Evolutionary conservation across 116 monocot species (phyloP), one percentile per base, ranked within the genome.

Genomic region (Thalassia testudinum): DNA sequence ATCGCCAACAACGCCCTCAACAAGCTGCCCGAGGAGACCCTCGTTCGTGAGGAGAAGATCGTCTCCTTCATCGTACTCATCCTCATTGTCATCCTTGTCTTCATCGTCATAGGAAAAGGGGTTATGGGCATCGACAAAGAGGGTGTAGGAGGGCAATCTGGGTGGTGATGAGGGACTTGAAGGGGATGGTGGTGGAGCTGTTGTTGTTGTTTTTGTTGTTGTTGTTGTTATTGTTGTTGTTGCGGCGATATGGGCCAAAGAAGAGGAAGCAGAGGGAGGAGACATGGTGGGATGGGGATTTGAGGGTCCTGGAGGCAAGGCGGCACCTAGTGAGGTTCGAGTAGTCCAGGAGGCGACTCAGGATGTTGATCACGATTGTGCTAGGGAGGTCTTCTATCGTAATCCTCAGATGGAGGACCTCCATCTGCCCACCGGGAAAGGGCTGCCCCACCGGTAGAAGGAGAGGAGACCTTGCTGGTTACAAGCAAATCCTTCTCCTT

Each of bases 11-110:
- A n/a, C n/a, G n/a, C n/a, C n/a, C n/a, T n/a, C n/a, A n/a, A n/a
- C n/a, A n/a, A n/a, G n/a, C 37, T 47, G 30, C 26, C 34, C 30
- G 6, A 82, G 37, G 48, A 74, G 74, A 18, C 54, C 63, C 10
- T 22, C 52, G 44, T 52, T 60, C 29, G 74, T 68, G 23, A 82
- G 73, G 62, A 78, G 65, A 26, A 77, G 71, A 50, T 82, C 71
- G 37, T 74, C 82, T 22, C 43, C 22, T 6, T 74, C 74, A 10
- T 34, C 30, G 30, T 34, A 34, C 21, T 70, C 71, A 10, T 10
- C 30, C 30, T 10, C 30, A 5, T 34, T 10, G 3, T 34, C 30
- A 34, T 34, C 30, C 6, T 34, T 10, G 30, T 34, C 30, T 7
- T 63, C 63, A 21, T 64, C 27, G 26, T 12, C 54, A n/a, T n/a